Base-by-base conservation (phyloP, 1,284 basidiomycete genomes). In the Leccinum subrobustum region DNA sequence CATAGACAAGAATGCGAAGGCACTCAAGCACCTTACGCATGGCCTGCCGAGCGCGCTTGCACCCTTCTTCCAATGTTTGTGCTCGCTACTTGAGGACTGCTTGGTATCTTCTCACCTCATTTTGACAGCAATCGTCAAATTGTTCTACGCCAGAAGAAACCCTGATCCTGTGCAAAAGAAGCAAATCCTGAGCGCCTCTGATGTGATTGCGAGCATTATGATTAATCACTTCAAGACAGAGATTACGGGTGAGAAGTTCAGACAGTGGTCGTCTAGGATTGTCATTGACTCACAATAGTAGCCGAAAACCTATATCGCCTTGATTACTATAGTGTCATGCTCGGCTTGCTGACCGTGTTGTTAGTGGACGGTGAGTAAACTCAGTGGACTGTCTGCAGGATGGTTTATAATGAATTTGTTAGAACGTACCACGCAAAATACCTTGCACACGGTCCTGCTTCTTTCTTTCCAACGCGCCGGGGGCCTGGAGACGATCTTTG, bases 21-120 rank as follows among this genome's bases (percentile, higher is more conserved):
- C 89, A 6, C 76, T 96, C 47, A 92, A 90, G 72, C 92, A 95
- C 68, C 77, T 98, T 35, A 87, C 90, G 0, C 87, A 89, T 61
- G 88, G 92, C 51, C 82, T 96, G 58, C 93, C 95, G 0, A 86
- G 83, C 29, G 83, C 89, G 3, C 76, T 96, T 60, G 86, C 88
- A 1, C 90, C 93, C 4, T 91, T 98, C 73, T 95, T 97, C 78
- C 92, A 93, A 83, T 88, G 95, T 95, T 74, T 62, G 79, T 73
- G 12, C 12, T 65, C 4, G 58, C 53, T 37, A 18, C 23, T 14
- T 37, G 47, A 44, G 16, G 31, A 27, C n/a, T 25, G 12, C 51
- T 52, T 58, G 11, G 35, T 58, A 48, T 56, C 48, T 60, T 57
- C 54, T 67, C 14, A 66, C 53, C 25, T 37, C 42, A 51, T 48